A percentile compares a stretch with the other conserved stretches of the same genome.
phyloP scores from a whole-genome alignment of 2,329 filamentous ascomycete genomes.

The Scortechinia acanthostroma region DNA sequence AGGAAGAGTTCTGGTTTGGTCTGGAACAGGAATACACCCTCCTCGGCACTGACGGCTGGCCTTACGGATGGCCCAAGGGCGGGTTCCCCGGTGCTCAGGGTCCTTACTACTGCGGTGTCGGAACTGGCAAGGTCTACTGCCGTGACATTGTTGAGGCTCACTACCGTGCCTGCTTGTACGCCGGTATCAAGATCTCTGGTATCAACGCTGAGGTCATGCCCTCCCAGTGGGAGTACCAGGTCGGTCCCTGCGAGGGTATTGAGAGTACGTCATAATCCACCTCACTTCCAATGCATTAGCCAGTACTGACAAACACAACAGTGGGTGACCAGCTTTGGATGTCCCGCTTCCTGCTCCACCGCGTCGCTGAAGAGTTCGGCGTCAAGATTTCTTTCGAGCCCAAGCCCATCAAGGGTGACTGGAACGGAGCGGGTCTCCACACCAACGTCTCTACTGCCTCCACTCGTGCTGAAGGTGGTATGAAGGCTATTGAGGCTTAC shows the following conservation, averaged over 20 bases:
- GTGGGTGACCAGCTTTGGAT: conserved; percentile 97
- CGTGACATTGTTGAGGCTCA: conserved; percentile 95
- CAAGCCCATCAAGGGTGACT: conserved; percentile 80
- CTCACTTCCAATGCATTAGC: conserved; percentile 15
- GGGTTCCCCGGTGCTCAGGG: conserved; percentile 65
- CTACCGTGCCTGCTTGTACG: conserved; percentile 67
- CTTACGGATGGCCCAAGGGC: conserved; percentile 67
- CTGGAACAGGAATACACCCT: conserved; percentile 84
- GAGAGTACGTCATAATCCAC: conserved; percentile 52
- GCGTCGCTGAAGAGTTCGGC: conserved; percentile 92
- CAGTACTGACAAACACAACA: too few species aligned
- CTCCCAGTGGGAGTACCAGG: conserved; percentile 96
- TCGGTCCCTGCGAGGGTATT: conserved; percentile 83
- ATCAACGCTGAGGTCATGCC: conserved; percentile 99
- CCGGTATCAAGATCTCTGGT: conserved; percentile 87
- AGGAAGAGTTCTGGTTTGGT: conserved; percentile 90
- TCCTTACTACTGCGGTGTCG: conserved; percentile 97
- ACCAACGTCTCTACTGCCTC: conserved; percentile 81
- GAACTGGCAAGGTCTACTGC: conserved; percentile 93
- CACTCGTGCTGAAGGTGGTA: conserved; percentile 85
- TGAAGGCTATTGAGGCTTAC: conserved; percentile 85
- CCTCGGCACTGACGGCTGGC: conserved; percentile 76
- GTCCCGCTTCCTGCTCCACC: conserved; percentile 79
- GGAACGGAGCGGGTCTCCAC: conserved; percentile 2
- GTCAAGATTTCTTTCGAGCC: conserved; percentile 91